Evolutionary conservation across 108 stramenopile genomes (phyloP).

Genomic region (Conticribra weissflogii): DNA sequence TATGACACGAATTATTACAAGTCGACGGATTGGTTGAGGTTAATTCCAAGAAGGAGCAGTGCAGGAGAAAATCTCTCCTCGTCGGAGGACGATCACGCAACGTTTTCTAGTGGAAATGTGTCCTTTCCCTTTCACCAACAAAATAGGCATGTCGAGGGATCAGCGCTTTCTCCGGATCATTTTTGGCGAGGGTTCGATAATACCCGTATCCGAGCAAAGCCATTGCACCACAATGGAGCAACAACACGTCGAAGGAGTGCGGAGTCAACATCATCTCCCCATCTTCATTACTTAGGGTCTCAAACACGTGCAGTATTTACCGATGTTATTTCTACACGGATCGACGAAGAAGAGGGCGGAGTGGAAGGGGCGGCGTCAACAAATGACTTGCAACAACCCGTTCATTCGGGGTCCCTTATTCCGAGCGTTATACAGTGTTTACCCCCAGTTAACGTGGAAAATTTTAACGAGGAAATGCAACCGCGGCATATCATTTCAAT

Average conservation of each 20-base stretch:
- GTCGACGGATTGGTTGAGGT: slow-evolving; percentile 26
- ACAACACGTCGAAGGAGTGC: slow-evolving; percentile 10
- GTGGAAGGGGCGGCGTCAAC: slow-evolving; percentile 1
- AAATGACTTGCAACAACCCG: slow-evolving; percentile 5
- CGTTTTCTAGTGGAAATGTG: background rate
- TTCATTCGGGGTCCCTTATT: background rate
- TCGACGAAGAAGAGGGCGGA: slow-evolving; percentile 34
- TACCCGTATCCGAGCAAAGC: slow-evolving; percentile 25
- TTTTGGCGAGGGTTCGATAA: slow-evolving; percentile 44
- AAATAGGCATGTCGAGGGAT: background rate
- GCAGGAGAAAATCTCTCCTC: background rate
- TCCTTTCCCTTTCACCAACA: background rate
- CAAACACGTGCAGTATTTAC: background rate
- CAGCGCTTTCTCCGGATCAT: slow-evolving; percentile 8
- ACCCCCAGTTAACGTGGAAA: background rate
- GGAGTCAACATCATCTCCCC: no score
- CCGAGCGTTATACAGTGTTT: background rate
- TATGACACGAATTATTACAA: slow-evolving; percentile 37
- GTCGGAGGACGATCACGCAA: background rate
- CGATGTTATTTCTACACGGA: slow-evolving; percentile 16
- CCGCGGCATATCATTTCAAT: background rate
- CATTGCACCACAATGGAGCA: background rate
- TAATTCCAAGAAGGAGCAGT: slow-evolving; percentile 15
- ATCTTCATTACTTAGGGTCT: no score
- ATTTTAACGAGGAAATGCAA: no score